These are phyloP conservation scores for Pythium aristosporum DNA, from an alignment of 352 stramenopile species.

Conservation along the genomic window DNA sequence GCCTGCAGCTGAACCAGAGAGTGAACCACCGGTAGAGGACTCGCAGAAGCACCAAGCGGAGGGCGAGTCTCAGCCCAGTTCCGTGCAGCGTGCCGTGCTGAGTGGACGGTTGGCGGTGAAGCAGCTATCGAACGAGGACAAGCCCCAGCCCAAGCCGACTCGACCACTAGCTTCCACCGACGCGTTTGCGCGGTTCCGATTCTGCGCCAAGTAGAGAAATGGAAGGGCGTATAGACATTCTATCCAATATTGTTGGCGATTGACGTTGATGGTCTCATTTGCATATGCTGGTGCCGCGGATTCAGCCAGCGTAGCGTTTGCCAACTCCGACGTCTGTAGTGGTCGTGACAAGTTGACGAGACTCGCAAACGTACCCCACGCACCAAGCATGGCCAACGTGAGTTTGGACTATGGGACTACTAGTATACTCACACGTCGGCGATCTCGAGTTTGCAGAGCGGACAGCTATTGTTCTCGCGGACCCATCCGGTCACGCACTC, in stretches of 20 bases:
- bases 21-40: not conserved
- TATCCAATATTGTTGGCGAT: no score
- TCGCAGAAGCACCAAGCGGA: not conserved
- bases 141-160: not conserved
- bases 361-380: no score
- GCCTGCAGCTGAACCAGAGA: not conserved
- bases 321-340: no score
- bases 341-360: no score
- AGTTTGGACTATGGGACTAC: no score
- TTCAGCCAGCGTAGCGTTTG: no score
- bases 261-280: no score
- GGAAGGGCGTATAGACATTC: not conserved
- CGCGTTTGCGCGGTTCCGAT: conserved; percentile 22
- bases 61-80: not conserved
- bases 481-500: conserved; percentile 73
- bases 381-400: no score
- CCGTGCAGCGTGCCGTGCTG: not conserved
- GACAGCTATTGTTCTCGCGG: conserved; percentile 77
- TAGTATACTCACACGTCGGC: conserved; percentile 17
- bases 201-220: conserved; percentile 1
- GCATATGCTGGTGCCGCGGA: no score
- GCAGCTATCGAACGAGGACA: not conserved
- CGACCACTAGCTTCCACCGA: not conserved
- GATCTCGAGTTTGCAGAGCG: conserved; percentile 73
- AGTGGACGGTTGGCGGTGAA: not conserved